These are phyloP conservation scores for Litsea cubeba DNA, from an alignment of 164 flowering plant genomes.

Conservation along the genomic window DNA sequence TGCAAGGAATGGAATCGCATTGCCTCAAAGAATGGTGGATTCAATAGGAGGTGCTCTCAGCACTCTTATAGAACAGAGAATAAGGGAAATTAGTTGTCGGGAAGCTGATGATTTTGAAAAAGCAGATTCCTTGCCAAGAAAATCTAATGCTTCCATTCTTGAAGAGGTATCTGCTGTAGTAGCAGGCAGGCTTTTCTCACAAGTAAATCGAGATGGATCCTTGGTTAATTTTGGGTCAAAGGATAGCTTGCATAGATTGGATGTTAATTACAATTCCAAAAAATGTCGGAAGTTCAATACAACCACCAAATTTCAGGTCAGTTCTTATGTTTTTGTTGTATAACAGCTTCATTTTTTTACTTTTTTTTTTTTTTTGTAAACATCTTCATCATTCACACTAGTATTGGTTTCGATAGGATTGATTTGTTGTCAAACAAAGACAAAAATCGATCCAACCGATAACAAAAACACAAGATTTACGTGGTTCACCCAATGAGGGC, in stretches of 20 bases:
- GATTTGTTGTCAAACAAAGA: no score
- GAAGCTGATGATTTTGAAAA: constrained; percentile 41
- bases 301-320: constrained; percentile 29
- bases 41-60: constrained; percentile 54
- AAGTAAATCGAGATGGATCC: constrained; percentile 18
- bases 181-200: constrained; percentile 24
- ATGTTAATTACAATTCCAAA: constrained; percentile 2
- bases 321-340: constrained; percentile 1
- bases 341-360: no score
- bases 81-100: constrained; percentile 53
- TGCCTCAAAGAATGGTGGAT: constrained; percentile 21
- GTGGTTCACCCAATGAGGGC: no score
- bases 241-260: background rate
- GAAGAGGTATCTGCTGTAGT: constrained; percentile 73
- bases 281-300: constrained; percentile 8
- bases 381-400: no score
- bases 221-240: constrained; percentile 4
- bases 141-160: constrained; percentile 59
- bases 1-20: constrained; percentile 18
- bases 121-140: constrained; percentile 27
- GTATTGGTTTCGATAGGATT: no score
- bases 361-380: no score
- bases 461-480: no score
- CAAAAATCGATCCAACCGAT: no score
- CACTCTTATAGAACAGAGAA: constrained; percentile 57